Conservation (phyloP, 768 basidiomycete species). For the Lepiota venenata region DNA sequence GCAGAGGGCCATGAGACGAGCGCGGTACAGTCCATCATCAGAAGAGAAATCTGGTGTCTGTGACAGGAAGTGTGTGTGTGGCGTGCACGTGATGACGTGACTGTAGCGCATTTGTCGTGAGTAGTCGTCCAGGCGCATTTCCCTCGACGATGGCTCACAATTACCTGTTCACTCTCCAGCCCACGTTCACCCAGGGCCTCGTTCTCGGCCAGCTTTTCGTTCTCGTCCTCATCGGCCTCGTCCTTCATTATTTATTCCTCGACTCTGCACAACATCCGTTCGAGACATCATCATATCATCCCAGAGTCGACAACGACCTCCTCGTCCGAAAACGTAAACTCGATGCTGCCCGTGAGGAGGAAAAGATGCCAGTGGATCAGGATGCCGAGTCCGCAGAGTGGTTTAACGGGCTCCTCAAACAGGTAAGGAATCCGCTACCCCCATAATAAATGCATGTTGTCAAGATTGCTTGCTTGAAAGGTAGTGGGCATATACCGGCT, state of each 20-base stretch:
- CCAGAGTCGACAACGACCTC: constrained; percentile 47
- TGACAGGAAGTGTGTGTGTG: constrained; percentile 2
- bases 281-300: constrained; percentile 57
- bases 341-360: constrained; percentile 19
- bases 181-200: constrained; percentile 94
- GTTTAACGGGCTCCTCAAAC: constrained; percentile 83
- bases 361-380: constrained; percentile 21
- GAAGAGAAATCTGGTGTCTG: constrained; percentile 2
- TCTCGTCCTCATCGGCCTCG: constrained; percentile 65
- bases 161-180: constrained; percentile 72
- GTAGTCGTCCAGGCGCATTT: too few species aligned
- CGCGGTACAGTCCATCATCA: constrained; percentile 12
- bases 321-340: constrained; percentile 34
- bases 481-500: constrained; percentile 71
- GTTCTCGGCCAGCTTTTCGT: constrained; percentile 91
- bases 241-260: constrained; percentile 95
- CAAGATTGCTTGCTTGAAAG: constrained; percentile 30
- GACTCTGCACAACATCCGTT: constrained; percentile 64
- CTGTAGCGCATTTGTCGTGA: background rate
- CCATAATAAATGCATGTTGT: constrained; percentile 4
- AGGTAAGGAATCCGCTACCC: constrained; percentile 44
- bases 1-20: constrained; percentile 48
- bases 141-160: constrained; percentile 41
- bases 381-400: constrained; percentile 79
- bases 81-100: background rate